Evolutionary conservation across 352 stramenopile genomes (phyloP), one percentile per base, ranked within the genome.

Genomic region (Globisporangium abappressorium): DNA sequence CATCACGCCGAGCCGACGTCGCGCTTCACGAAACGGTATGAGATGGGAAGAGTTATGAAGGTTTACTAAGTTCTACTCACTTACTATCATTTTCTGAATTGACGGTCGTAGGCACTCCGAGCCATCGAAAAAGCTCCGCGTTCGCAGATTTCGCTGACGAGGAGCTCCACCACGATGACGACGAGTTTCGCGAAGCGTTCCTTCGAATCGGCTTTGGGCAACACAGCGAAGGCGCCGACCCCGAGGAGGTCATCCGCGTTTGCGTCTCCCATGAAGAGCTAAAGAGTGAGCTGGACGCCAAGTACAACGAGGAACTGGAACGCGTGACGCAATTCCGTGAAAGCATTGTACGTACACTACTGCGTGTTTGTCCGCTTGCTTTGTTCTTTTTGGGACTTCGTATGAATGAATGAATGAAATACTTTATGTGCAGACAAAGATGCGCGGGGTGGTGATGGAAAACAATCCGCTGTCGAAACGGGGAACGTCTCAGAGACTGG

Each of bases 191-290:
- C 7, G 75, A 86, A 36, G 85, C 82, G 1, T 95, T 95, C 61
- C 81, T 85, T 4, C 75, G 83, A 8, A 86, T 95, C 55, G 85
- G 84, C 7, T 86, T 93, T 64, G 83, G 83, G 0, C 65, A 87
- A 18, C 76, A 75, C 34, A 78, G 65, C 0, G 84, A 91, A 2
- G 70, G 70, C 0, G 75, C 92, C 20, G 79, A 95, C 57, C 84
- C 85, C 0, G 76, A 89, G n/a, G 78, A 89, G 66, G 83, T 95
- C 26, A 80, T 93, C 2, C 79, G 71, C 18, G 89, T 84, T 46
- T 91, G 78, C 59, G 57, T 88, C 33, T 81, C 79, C 0, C 85
- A 92, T 62, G 80, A 91, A 28, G 74, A 89, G 60, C 75, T 95
- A n/a, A 81, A 78, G 12, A 78, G 80, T 49, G 85, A 93, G 58